Percentiles rank a stretch among this genome's conserved stretches.
Conservation (phyloP, 352 stramenopile genomes). For the Globisporangium nagaii region DNA sequence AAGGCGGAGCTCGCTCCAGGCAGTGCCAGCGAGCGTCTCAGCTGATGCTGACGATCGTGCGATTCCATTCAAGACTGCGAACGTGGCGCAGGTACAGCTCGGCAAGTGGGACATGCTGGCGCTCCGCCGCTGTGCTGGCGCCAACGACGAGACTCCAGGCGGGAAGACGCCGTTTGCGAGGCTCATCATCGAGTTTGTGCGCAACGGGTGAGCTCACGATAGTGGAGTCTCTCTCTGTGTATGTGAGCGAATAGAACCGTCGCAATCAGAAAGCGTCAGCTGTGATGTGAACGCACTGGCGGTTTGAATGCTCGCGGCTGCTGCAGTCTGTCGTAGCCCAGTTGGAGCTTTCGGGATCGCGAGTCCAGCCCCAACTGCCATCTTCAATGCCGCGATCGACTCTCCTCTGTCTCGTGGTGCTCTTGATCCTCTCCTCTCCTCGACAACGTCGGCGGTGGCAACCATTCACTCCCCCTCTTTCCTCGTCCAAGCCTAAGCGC, state of each 20-base stretch:
- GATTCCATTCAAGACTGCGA: neutral
- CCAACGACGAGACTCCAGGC: neutral
- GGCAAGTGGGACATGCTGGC: constrained; percentile 5
- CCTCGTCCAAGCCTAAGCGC: too few species aligned
- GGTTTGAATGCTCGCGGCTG: neutral
- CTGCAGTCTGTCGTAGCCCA: too few species aligned
- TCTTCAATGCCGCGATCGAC: too few species aligned
- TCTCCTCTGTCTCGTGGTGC: too few species aligned
- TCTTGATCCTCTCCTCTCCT: too few species aligned
- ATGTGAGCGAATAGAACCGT: neutral
- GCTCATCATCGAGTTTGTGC: neutral
- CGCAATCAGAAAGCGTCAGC: neutral
- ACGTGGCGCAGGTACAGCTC: neutral
- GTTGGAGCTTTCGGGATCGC: too few species aligned
- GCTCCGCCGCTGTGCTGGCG: neutral
- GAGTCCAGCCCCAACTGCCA: too few species aligned
- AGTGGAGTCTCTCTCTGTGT: neutral
- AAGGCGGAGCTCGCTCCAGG: neutral
- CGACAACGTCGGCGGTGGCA: too few species aligned
- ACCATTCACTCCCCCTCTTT: too few species aligned
- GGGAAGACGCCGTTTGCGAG: constrained; percentile 1
- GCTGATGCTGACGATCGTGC: neutral
- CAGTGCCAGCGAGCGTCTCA: neutral
- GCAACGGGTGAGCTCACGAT: too few species aligned
- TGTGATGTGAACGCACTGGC: neutral